These are phyloP conservation scores for Raphanus sativus DNA, from an alignment of 345 rosid genomes.

Conservation along the genomic window DNA sequence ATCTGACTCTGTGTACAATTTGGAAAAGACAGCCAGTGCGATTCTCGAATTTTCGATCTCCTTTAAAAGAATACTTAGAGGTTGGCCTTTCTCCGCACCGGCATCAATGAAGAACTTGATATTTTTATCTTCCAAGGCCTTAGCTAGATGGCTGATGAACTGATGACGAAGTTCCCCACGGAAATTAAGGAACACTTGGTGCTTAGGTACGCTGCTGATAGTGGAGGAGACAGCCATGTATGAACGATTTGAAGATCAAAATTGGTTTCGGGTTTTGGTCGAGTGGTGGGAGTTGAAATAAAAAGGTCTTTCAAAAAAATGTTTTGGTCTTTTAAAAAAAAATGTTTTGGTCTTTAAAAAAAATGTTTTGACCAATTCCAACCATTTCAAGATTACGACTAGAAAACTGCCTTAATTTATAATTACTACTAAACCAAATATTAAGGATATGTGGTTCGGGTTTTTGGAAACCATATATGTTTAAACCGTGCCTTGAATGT, in stretches of 20 bases:
- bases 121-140: neutral
- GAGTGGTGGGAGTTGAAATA: neutral
- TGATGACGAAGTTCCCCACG: conserved; percentile 1
- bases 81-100: neutral
- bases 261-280: neutral
- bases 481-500: neutral
- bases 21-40: conserved; percentile 4
- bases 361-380: neutral
- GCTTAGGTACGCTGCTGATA: neutral
- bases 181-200: conserved; percentile 25
- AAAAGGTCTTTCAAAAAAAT: neutral
- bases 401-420: neutral
- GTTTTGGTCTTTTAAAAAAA: neutral
- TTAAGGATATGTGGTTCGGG: neutral
- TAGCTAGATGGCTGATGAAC: conserved; percentile 7
- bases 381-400: neutral
- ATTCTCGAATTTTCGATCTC: conserved; percentile 7
- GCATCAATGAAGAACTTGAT: neutral
- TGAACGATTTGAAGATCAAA: neutral
- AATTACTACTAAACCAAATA: neutral
- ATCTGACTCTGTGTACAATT: conserved; percentile 2
- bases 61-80: neutral
- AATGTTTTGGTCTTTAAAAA: neutral
- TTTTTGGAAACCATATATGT: neutral
- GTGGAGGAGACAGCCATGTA: neutral